Evolutionary conservation across 192 early-diverging fungal genomes (phyloP), one percentile per base, ranked within the genome.

Genomic region (Cladochytrium replicatum): DNA sequence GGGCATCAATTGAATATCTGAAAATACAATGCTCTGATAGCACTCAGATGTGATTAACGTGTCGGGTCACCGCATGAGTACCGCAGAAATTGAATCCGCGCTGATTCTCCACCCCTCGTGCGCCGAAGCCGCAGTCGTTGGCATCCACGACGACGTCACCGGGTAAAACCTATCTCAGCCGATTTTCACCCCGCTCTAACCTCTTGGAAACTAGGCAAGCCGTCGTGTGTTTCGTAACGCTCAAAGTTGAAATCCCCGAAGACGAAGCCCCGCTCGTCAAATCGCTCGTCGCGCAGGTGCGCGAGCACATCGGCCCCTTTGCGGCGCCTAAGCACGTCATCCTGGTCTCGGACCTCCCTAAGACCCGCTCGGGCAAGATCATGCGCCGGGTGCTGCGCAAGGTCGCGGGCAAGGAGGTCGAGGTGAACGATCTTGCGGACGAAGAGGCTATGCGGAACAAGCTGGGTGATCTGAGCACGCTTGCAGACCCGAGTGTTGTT

Each of bases 341-440:
- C 47, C 55, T 95, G 48, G 83, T 88, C 3, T 71, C 71, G 19
- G 91, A 92, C 64, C 71, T 96, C 48, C 92, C 93, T 59, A 95
- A 97, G 77, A 97, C 93, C 22, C 79, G 92, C 23, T 85, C 81
- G 28, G 93, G 93, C 43, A 97, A 97, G 73, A 89, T 97, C 60
- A 93, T 97, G 85, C 78, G 93, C 34, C 78, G 93, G 40, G 84
- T 97, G 49, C 69, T 97, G 68, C 72, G 92, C 60, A 95, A 97
- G 82, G 80, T 92, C 41, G 86, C 93, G 46, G 87, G 74, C 29
- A 76, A 78, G 50, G 89, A 97, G 53, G 63, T 80, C n/a, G 45
- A 43, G 0, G 21, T 59, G 19, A 61, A 41, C 21, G 71, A 69
- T 43, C 32, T 60, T n/a, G 46, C 55, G 40, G 58, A 50, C 24